Conservation (phyloP, 2,329 filamentous ascomycete genomes). For the Trichophaea hybrida region DNA sequence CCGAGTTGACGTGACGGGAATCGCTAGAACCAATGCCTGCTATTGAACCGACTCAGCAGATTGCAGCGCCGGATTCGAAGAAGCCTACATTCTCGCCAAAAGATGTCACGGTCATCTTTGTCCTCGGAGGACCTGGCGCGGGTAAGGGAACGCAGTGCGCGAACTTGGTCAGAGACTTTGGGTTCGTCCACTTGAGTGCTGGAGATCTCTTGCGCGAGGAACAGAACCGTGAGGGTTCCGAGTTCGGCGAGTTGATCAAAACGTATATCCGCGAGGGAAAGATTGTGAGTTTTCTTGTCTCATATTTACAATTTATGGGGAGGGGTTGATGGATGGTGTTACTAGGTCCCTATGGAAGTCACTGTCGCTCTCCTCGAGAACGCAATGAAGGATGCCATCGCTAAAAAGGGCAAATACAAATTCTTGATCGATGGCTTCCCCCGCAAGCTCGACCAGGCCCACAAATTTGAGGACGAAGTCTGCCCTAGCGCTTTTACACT, state of each 20-base stretch:
- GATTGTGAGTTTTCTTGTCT: slow-evolving; percentile 46
- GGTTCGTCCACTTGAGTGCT: slow-evolving; percentile 84
- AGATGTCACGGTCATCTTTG: slow-evolving; percentile 84
- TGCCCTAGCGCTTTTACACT: slow-evolving; percentile 72
- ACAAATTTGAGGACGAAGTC: slow-evolving; percentile 83
- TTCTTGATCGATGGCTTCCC: slow-evolving; percentile 80
- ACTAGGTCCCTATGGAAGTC: slow-evolving; percentile 68
- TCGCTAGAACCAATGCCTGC: slow-evolving; percentile 13
- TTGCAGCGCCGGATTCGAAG: neutral
- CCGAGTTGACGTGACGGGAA: neutral
- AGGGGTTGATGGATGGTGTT: neutral
- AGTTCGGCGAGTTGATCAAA: slow-evolving; percentile 88
- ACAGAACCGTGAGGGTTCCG: slow-evolving; percentile 68
- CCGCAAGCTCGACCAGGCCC: slow-evolving; percentile 89
- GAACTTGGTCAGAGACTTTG: slow-evolving; percentile 72
- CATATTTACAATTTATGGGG: neutral
- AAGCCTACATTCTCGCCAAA: slow-evolving; percentile 47
- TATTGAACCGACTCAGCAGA: slow-evolving; percentile 6
- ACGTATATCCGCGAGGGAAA: slow-evolving; percentile 84
- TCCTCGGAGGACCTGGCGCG: slow-evolving; percentile 85
- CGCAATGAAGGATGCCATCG: slow-evolving; percentile 63
- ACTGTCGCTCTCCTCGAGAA: slow-evolving; percentile 89
- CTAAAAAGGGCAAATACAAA: slow-evolving; percentile 44
- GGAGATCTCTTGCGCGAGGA: slow-evolving; percentile 89
- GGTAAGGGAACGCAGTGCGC: slow-evolving; percentile 95